Evolutionary conservation across 2,329 filamentous ascomycete species (phyloP).

Genomic region (Kalmusia sp.): DNA sequence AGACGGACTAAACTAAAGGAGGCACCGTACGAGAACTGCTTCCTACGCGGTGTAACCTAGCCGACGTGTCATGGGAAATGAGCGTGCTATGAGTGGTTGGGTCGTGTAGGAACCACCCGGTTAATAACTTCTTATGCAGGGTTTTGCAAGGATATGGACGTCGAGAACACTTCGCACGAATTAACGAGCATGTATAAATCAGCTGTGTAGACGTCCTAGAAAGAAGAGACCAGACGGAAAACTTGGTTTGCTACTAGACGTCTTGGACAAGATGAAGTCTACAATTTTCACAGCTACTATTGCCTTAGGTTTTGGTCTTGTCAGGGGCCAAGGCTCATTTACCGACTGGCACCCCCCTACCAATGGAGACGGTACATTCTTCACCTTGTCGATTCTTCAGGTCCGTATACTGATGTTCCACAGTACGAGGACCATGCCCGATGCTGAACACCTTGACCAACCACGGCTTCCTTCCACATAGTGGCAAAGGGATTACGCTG

Average conservation of each 20-base stretch:
- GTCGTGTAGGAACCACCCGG: too few species aligned
- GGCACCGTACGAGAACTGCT: neutral
- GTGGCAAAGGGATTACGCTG: constrained; percentile 38
- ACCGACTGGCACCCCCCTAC: neutral
- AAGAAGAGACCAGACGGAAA: neutral
- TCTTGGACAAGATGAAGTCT: neutral
- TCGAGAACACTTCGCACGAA: neutral
- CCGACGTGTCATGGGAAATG: neutral
- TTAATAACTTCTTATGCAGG: too few species aligned
- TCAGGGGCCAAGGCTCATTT: neutral
- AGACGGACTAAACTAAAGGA: neutral
- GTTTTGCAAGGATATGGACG: constrained; percentile 1
- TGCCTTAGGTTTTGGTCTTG: neutral
- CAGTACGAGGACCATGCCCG: constrained; percentile 34
- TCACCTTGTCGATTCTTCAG: neutral
- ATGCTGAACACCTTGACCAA: constrained; percentile 39
- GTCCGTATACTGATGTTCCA: neutral
- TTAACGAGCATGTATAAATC: neutral
- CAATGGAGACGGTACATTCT: constrained; percentile 3
- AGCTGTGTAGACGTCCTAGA: neutral
- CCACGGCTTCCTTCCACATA: constrained; percentile 36
- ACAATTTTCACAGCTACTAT: neutral
- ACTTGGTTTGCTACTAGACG: neutral
- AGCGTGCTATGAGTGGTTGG: neutral
- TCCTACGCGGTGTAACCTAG: neutral